Conservation (phyloP, 73 alveolate species). For the Durusdinium trenchii region DNA sequence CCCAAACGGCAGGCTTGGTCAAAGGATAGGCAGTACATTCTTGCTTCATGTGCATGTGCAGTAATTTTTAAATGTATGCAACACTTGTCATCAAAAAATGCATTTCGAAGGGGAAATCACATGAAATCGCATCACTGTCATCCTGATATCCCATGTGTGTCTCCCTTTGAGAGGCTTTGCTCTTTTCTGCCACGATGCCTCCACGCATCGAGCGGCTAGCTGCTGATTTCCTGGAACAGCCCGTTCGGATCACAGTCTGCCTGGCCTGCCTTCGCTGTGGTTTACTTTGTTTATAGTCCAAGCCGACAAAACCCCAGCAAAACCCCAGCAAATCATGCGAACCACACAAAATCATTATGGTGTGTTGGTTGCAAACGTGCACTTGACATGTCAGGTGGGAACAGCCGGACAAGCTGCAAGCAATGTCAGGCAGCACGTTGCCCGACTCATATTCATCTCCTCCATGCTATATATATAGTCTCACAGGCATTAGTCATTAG, state of each 20-base stretch:
- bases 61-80: neutral
- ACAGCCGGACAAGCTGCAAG: conserved; percentile 87
- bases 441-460: neutral
- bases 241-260: conserved; percentile 98
- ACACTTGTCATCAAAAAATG: neutral
- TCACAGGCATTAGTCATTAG: too few relatives aligned
- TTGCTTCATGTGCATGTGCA: neutral
- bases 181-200: conserved; percentile 98
- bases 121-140: neutral
- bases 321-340: too few relatives aligned
- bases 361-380: too few relatives aligned
- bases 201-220: conserved; percentile 98
- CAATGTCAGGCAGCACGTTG: conserved; percentile 50
- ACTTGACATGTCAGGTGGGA: conserved; percentile 81
- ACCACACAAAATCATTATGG: too few relatives aligned
- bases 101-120: neutral
- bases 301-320: too few relatives aligned
- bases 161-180: conserved; percentile 96
- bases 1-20: conserved; percentile 96
- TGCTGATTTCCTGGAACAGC: conserved; percentile 98
- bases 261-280: too few relatives aligned
- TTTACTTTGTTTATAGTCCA: too few relatives aligned
- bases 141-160: neutral
- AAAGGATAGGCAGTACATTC: neutral
- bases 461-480: too few relatives aligned